Evolutionary conservation across 306 rosid genomes (phyloP).

Genomic region (Quercus dentata): DNA sequence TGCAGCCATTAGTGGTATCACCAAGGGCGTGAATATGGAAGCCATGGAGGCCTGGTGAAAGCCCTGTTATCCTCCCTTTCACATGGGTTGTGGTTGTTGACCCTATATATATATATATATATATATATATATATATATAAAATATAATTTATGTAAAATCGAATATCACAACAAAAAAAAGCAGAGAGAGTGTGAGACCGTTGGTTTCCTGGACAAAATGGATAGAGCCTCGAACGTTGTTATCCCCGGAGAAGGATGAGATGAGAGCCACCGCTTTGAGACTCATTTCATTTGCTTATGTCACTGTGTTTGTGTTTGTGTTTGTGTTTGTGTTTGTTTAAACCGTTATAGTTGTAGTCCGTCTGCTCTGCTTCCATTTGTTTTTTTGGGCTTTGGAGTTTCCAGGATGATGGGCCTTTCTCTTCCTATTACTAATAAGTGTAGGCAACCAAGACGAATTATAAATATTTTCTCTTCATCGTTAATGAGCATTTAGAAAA

Average conservation of each 20-base stretch:
- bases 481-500: too few species aligned
- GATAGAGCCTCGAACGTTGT: slow-evolving; percentile 56
- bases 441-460: too few species aligned
- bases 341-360: not conserved
- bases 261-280: slow-evolving; percentile 64
- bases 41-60: slow-evolving; percentile 48
- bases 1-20: slow-evolving; percentile 64
- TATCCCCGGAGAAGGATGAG: slow-evolving; percentile 28
- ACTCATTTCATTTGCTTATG: slow-evolving; percentile 10
- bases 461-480: too few species aligned
- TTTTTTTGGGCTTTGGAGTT: too few species aligned
- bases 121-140: too few species aligned
- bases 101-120: too few species aligned
- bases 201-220: slow-evolving; percentile 46
- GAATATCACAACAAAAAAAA: not conserved
- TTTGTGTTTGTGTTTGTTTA: not conserved
- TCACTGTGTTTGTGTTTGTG: not conserved
- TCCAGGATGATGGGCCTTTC: too few species aligned
- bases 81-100: slow-evolving; percentile 40
- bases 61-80: slow-evolving; percentile 51
- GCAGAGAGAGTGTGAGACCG: slow-evolving; percentile 24
- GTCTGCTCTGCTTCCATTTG: too few species aligned
- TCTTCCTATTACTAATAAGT: too few species aligned
- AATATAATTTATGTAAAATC: too few species aligned
- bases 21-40: slow-evolving; percentile 61